phyloP scores from a whole-genome alignment of 2,329 filamentous ascomycete species.

The Xylaria sp. region DNA sequence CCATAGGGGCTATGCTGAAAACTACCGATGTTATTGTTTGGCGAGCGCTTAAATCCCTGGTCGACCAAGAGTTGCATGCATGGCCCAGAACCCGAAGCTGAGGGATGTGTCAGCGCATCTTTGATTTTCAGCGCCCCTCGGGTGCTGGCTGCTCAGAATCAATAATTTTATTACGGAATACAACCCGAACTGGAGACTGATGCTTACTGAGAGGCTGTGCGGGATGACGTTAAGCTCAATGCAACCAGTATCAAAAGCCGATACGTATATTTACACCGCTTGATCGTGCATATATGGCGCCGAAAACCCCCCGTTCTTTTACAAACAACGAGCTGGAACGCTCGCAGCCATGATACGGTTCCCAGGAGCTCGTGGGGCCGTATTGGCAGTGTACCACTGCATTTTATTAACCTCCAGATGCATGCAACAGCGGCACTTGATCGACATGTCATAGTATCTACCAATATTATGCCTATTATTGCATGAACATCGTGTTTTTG shows the following conservation, averaged over 20 bases:
- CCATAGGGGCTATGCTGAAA: slow-evolving; percentile 20
- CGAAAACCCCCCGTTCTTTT: neutral
- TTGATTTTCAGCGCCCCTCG: slow-evolving; percentile 1
- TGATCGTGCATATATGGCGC: neutral
- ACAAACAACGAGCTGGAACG: neutral
- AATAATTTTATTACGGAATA: neutral
- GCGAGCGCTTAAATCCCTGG: slow-evolving; percentile 14
- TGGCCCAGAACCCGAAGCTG: neutral
- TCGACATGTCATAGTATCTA: neutral
- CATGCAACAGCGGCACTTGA: neutral
- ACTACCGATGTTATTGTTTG: neutral
- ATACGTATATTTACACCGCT: neutral
- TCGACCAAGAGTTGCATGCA: slow-evolving; percentile 6
- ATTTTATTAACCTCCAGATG: neutral
- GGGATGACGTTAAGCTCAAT: slow-evolving; percentile 1
- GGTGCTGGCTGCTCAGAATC: neutral
- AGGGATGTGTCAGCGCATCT: slow-evolving; percentile 12
- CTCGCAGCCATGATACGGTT: neutral
- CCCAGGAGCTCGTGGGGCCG: neutral
- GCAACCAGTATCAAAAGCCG: slow-evolving; percentile 1
- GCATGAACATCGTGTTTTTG: neutral
- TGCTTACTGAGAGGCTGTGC: slow-evolving; percentile 1
- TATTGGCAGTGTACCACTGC: slow-evolving; percentile 10
- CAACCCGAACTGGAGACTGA: neutral
- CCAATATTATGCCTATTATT: neutral